A percentile compares a stretch with the other conserved stretches of the same genome.
Conservation (phyloP, 495 filamentous ascomycete species). For the Thermothielavioides terrestris region DNA sequence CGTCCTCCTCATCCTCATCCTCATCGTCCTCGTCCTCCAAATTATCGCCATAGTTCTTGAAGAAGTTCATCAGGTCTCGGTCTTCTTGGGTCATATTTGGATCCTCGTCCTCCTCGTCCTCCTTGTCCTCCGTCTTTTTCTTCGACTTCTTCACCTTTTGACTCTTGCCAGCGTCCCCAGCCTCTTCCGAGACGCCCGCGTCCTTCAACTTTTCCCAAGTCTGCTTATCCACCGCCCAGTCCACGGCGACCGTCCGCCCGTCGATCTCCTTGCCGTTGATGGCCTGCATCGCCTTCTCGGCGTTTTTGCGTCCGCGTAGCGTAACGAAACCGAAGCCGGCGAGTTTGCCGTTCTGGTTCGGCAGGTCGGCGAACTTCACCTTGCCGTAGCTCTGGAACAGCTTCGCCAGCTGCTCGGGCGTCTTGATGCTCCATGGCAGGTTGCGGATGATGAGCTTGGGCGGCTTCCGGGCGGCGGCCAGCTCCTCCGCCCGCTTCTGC, state of each 20-base stretch:
- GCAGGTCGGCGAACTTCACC: constrained; percentile 71
- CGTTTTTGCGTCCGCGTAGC: constrained; percentile 79
- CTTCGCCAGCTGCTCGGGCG: constrained; percentile 62
- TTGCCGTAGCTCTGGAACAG: constrained; percentile 85
- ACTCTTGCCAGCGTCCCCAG: constrained; percentile 23
- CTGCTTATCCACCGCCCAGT: constrained; percentile 92
- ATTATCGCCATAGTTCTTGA: constrained; percentile 27
- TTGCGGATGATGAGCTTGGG: constrained; percentile 92
- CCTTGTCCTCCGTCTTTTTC: constrained; percentile 34
- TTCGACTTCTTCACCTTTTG: constrained; percentile 58
- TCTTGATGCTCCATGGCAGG: constrained; percentile 91
- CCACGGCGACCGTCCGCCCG: constrained; percentile 78
- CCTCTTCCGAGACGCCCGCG: constrained; percentile 15
- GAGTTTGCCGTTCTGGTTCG: constrained; percentile 62
- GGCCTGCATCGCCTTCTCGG: constrained; percentile 73
- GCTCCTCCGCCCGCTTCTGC: constrained; percentile 46
- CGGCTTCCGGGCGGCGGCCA: constrained; percentile 47
- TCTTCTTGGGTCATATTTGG: constrained; percentile 35
- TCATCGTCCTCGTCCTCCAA: constrained; percentile 44
- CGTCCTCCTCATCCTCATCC: constrained; percentile 28
- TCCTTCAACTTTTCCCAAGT: constrained; percentile 63
- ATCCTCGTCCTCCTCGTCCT: constrained; percentile 34
- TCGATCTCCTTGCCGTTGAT: constrained; percentile 88
- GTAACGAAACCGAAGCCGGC: constrained; percentile 90
- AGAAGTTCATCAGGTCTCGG: constrained; percentile 22